Percentiles rank a stretch among this genome's conserved stretches.
Evolutionary conservation across 371 early-diverging fungal species (phyloP).

Genomic region (Choanephora cucurbitarum): DNA sequence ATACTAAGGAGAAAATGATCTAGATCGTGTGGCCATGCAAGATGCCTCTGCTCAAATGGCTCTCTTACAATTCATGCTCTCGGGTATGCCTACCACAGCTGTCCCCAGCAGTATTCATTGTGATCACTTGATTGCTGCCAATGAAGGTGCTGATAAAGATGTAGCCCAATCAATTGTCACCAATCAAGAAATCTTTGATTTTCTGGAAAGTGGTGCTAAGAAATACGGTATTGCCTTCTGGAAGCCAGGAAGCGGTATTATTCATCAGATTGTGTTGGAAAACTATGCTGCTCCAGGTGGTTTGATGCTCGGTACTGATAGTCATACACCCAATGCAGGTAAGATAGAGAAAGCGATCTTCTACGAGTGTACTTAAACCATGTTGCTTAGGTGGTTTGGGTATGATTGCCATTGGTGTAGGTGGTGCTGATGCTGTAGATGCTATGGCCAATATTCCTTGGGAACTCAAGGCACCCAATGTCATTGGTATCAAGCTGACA

Average conservation of each 20-base stretch:
- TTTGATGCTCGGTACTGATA: constrained; percentile 90
- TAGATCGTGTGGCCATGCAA: constrained; percentile 83
- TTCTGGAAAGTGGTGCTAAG: constrained; percentile 74
- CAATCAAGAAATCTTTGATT: constrained; percentile 87
- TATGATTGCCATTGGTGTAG: constrained; percentile 92
- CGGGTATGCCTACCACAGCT: constrained; percentile 81
- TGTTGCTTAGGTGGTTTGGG: constrained; percentile 85
- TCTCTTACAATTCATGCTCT: constrained; percentile 90
- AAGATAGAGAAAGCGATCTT: constrained; percentile 3
- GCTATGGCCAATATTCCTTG: constrained; percentile 94
- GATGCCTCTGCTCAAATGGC: constrained; percentile 91
- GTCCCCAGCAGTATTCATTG: constrained; percentile 92
- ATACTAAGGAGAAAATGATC: too few relatives aligned
- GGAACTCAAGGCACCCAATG: constrained; percentile 92
- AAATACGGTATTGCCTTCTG: constrained; percentile 91
- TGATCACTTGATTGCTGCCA: constrained; percentile 90
- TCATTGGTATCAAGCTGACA: constrained; percentile 91
- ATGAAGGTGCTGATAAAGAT: constrained; percentile 76
- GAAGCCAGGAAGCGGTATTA: constrained; percentile 89
- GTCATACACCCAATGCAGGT: constrained; percentile 77
- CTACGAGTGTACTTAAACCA: background rate
- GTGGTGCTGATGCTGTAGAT: constrained; percentile 96
- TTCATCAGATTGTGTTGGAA: constrained; percentile 92
- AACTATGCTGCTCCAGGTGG: constrained; percentile 93
- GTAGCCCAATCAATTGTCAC: constrained; percentile 63